A percentile compares a stretch with the other conserved stretches of the same genome.
phyloP scores from a whole-genome alignment of 768 basidiomycete genomes.

The Coprinopsis sp. region DNA sequence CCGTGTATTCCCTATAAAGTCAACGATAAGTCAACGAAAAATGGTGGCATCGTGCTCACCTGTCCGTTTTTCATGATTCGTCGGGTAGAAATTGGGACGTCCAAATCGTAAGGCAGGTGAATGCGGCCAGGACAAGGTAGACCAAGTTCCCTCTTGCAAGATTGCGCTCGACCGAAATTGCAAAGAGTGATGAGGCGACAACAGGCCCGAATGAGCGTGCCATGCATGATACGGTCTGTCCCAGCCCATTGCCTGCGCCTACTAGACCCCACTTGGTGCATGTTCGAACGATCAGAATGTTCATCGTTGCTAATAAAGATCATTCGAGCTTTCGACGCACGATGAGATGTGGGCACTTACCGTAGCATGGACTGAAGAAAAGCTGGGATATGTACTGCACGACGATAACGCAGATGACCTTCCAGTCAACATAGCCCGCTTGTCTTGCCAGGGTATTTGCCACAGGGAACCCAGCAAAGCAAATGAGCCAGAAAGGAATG shows the following conservation, averaged over 20 bases:
- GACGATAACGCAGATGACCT: conserved; percentile 26
- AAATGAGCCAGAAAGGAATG: conserved; percentile 20
- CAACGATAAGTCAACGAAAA: no score
- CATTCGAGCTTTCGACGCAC: not conserved
- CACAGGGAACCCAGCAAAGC: conserved; percentile 30
- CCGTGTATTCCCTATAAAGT: no score
- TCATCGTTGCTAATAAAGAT: conserved; percentile 10
- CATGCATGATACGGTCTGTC: conserved; percentile 46
- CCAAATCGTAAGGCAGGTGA: no score
- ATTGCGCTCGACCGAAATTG: no score
- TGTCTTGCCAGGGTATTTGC: conserved; percentile 29
- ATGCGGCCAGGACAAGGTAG: no score
- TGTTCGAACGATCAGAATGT: conserved; percentile 45
- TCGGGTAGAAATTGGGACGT: no score
- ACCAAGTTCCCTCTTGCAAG: no score
- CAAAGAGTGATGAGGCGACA: conserved; percentile 53
- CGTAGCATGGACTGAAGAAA: conserved; percentile 29
- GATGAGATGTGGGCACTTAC: conserved; percentile 24
- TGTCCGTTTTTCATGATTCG: no score
- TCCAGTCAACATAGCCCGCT: conserved; percentile 29
- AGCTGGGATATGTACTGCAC: conserved; percentile 29
- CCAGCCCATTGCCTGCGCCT: conserved; percentile 51
- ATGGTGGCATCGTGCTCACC: no score
- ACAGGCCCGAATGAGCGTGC: conserved; percentile 51
- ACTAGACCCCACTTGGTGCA: conserved; percentile 36